Conservation (phyloP, 768 basidiomycete genomes). For the Tylopilus plumbeoviolaceoides region DNA sequence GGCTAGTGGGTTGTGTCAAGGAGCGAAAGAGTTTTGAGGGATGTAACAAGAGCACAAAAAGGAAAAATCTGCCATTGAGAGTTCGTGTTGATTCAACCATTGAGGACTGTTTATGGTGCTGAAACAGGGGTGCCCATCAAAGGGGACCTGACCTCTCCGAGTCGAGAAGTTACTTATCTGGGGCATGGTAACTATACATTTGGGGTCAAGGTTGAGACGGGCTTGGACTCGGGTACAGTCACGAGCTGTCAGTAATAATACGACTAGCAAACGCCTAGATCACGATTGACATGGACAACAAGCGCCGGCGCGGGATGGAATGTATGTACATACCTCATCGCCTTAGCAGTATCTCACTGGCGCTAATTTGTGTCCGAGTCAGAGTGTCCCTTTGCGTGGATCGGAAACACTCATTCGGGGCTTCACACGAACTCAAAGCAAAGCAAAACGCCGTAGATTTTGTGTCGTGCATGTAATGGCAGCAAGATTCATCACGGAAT, state of each 20-base stretch:
- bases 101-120: background rate
- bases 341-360: background rate
- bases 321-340: background rate
- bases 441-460: background rate
- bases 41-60: background rate
- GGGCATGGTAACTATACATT: background rate
- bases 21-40: no score
- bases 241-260: background rate
- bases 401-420: background rate
- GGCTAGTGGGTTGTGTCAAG: background rate
- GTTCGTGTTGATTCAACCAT: background rate
- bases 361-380: background rate
- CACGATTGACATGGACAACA: background rate
- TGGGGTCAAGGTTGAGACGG: no score
- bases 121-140: conserved; percentile 15
- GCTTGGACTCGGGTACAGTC: background rate
- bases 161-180: background rate
- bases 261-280: background rate
- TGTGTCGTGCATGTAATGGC: background rate
- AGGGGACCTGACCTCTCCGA: background rate
- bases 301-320: background rate
- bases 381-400: background rate
- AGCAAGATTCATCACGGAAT: background rate
- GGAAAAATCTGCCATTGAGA: background rate
- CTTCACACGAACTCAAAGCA: background rate